Conservation (phyloP, 306 rosid genomes). For the Benincasa hispida region DNA sequence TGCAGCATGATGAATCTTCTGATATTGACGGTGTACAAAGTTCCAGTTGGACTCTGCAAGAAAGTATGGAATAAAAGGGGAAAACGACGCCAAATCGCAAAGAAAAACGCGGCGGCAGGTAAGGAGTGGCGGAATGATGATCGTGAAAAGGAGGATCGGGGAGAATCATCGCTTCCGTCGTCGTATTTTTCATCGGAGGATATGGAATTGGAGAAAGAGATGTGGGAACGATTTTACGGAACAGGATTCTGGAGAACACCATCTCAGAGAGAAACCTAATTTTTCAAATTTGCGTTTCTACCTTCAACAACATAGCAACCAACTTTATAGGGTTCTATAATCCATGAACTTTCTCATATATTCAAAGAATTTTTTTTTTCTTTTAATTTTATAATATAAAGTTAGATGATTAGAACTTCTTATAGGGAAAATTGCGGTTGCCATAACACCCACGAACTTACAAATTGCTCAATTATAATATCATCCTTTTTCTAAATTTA, state of each 20-base stretch:
- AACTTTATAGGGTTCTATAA: background rate
- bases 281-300: background rate
- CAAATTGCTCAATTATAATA: too few relatives aligned
- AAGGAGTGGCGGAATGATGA: background rate
- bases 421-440: too few relatives aligned
- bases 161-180: background rate
- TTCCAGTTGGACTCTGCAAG: slow-evolving; percentile 35
- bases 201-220: slow-evolving; percentile 41
- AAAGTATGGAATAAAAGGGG: slow-evolving; percentile 23
- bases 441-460: too few relatives aligned
- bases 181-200: background rate
- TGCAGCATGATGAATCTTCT: slow-evolving; percentile 42
- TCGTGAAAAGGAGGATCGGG: background rate
- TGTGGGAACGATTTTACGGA: slow-evolving; percentile 54
- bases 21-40: slow-evolving; percentile 33
- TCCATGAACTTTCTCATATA: background rate
- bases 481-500: too few relatives aligned
- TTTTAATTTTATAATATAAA: too few relatives aligned
- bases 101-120: background rate
- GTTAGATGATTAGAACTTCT: too few relatives aligned
- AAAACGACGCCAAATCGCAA: slow-evolving; percentile 11
- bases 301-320: background rate
- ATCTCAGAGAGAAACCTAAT: slow-evolving; percentile 33
- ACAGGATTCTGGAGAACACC: slow-evolving; percentile 72
- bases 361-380: background rate